A percentile compares a stretch with the other conserved stretches of the same genome.
Evolutionary conservation across 1,284 basidiomycete species (phyloP).

Genomic region (Crepidotus sp.): DNA sequence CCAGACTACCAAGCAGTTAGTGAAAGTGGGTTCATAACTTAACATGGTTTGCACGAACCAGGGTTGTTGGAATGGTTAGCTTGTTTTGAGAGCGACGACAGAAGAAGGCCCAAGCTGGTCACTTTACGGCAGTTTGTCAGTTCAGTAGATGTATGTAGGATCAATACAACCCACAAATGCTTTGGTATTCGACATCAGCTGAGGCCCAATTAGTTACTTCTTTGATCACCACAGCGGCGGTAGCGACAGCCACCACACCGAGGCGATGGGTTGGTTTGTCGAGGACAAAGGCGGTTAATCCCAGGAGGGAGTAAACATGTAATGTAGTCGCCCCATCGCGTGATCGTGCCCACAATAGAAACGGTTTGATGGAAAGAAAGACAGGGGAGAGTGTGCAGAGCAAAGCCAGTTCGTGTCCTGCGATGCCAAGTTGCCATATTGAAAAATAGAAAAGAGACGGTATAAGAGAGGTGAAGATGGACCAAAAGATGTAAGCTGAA

Average conservation of each 20-base stretch:
- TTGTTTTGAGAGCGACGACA: constrained; percentile 70
- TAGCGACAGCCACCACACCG: constrained; percentile 48
- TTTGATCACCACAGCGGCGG: constrained; percentile 40
- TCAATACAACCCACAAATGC: constrained; percentile 41
- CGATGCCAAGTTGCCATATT: constrained; percentile 77
- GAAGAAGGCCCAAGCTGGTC: constrained; percentile 55
- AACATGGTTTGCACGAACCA: no score
- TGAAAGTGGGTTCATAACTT: no score
- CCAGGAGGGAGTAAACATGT: constrained; percentile 44
- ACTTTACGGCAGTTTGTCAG: constrained; percentile 33
- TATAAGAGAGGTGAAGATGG: constrained; percentile 74
- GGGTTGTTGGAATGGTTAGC: constrained; percentile 78
- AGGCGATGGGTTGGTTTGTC: constrained; percentile 50
- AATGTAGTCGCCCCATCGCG: constrained; percentile 40
- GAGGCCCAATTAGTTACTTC: constrained; percentile 51
- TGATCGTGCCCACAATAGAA: constrained; percentile 39
- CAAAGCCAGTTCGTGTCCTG: constrained; percentile 70
- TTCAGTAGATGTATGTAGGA: neutral
- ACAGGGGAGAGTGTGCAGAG: constrained; percentile 61
- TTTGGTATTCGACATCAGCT: constrained; percentile 41
- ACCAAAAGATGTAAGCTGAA: constrained; percentile 84
- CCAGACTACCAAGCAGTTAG: constrained; percentile 51
- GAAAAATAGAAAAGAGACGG: constrained; percentile 89
- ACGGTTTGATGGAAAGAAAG: constrained; percentile 40
- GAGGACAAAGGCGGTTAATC: constrained; percentile 53